phyloP scores from a whole-genome alignment of 768 basidiomycete species.

The Pisolithus microcarpus region DNA sequence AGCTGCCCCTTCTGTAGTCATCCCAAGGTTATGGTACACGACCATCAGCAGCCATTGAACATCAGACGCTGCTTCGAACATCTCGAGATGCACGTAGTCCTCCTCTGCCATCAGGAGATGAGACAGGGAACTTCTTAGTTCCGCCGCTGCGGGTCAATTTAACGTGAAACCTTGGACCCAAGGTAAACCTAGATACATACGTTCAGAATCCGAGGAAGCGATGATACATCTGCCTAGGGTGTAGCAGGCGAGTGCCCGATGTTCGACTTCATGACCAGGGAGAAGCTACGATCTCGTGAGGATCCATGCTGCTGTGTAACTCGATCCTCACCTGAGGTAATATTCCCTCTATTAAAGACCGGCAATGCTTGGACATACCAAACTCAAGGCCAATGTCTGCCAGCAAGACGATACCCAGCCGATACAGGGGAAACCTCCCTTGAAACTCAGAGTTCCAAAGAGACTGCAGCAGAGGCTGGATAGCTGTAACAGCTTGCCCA shows the following conservation, averaged over 20 bases:
- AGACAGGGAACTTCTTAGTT: constrained; percentile 48
- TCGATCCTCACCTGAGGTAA: constrained; percentile 64
- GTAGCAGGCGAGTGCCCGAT: constrained; percentile 67
- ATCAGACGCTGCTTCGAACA: constrained; percentile 53
- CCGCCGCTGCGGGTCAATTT: constrained; percentile 19
- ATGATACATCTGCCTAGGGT: constrained; percentile 71
- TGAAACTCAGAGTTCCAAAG: constrained; percentile 80
- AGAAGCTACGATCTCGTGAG: constrained; percentile 44
- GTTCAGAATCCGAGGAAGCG: constrained; percentile 40
- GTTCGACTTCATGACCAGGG: constrained; percentile 65
- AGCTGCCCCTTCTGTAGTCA: constrained; percentile 47
- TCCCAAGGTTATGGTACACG: constrained; percentile 63
- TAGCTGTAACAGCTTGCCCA: constrained; percentile 53
- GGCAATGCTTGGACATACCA: constrained; percentile 61
- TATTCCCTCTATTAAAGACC: constrained; percentile 64
- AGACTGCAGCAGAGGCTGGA: constrained; percentile 62
- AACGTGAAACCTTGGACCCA: constrained; percentile 10
- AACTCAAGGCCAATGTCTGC: constrained; percentile 77
- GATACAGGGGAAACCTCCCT: constrained; percentile 57
- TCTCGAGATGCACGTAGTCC: constrained; percentile 57
- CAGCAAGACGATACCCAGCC: constrained; percentile 61
- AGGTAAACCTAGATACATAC: constrained; percentile 28
- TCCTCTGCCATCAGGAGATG: constrained; percentile 57
- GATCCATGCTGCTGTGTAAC: not conserved
- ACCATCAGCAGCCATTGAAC: constrained; percentile 68